Evolutionary conservation across 768 basidiomycete genomes (phyloP).

Genomic region (Candolleomyces aberdarensis): DNA sequence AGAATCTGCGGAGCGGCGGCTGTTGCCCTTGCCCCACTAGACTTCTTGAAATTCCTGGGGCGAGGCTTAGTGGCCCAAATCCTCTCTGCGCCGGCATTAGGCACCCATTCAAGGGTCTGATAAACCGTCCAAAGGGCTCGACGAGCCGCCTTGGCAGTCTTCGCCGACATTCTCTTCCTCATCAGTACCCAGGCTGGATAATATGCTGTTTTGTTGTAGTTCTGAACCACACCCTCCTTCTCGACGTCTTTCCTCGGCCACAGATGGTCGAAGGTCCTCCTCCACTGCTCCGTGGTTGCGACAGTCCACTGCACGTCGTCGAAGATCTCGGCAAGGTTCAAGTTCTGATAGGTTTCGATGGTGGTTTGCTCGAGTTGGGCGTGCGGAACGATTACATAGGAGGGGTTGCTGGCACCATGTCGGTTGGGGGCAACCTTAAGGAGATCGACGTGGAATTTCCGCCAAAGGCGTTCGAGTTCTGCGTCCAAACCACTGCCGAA

Average conservation of each 20-base stretch:
- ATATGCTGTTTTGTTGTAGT: not conserved
- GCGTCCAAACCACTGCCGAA: not conserved
- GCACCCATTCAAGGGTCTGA: not conserved
- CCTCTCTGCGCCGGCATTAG: not conserved
- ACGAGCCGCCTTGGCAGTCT: not conserved
- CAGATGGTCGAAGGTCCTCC: not conserved
- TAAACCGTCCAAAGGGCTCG: not conserved
- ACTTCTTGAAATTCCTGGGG: too few species aligned
- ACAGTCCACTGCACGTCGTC: not conserved
- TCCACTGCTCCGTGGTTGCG: not conserved
- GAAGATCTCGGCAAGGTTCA: not conserved
- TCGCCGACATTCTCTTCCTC: not conserved
- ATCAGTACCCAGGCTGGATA: not conserved
- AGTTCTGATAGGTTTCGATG: not conserved
- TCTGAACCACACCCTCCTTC: not conserved
- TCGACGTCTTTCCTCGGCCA: not conserved
- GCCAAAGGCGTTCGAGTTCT: not conserved
- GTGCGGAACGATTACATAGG: too few species aligned
- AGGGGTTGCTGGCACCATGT: too few species aligned
- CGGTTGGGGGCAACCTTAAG: not conserved
- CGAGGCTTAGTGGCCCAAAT: conserved; percentile 1
- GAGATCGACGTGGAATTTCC: not conserved
- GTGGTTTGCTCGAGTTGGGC: not conserved
- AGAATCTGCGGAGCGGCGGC: too few species aligned
- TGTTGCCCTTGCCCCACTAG: too few species aligned